Conservation (phyloP, 192 early-diverging fungal genomes). For the Backusella liffmaniae region DNA sequence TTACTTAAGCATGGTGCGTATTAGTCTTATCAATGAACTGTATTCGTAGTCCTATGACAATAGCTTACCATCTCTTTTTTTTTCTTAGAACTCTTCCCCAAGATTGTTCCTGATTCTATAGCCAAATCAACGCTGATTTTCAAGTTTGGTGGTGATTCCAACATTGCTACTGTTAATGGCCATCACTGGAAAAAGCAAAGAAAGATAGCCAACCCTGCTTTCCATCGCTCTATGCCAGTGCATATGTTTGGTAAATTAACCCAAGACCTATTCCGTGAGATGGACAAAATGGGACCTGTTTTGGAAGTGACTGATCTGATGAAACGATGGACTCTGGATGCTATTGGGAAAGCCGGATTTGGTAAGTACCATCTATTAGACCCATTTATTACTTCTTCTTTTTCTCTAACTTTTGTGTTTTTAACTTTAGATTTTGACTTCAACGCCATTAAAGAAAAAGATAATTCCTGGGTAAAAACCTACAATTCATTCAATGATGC, state of each 20-base stretch:
- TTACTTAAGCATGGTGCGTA: conserved; percentile 4
- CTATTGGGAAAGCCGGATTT: conserved; percentile 28
- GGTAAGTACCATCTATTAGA: neutral
- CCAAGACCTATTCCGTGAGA: conserved; percentile 5
- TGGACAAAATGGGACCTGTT: neutral
- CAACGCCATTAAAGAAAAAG: neutral
- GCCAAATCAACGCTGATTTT: neutral
- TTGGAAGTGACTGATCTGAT: neutral
- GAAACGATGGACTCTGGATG: conserved; percentile 17
- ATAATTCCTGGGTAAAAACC: neutral
- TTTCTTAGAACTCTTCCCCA: conserved; percentile 11
- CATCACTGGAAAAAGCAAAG: neutral
- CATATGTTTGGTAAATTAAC: conserved; percentile 20
- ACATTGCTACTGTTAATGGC: neutral
- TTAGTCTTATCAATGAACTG: neutral
- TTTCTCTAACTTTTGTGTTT: neutral
- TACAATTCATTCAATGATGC: neutral
- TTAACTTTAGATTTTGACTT: neutral
- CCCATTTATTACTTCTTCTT: neutral
- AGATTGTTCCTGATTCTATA: neutral
- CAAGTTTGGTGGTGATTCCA: neutral
- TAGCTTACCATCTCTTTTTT: neutral
- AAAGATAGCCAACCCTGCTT: conserved; percentile 26
- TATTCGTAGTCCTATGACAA: neutral
- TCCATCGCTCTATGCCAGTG: conserved; percentile 29